These are phyloP conservation scores for Verticillium dahliae DNA, from an alignment of 2,329 filamentous ascomycete species.

Conservation along the genomic window DNA sequence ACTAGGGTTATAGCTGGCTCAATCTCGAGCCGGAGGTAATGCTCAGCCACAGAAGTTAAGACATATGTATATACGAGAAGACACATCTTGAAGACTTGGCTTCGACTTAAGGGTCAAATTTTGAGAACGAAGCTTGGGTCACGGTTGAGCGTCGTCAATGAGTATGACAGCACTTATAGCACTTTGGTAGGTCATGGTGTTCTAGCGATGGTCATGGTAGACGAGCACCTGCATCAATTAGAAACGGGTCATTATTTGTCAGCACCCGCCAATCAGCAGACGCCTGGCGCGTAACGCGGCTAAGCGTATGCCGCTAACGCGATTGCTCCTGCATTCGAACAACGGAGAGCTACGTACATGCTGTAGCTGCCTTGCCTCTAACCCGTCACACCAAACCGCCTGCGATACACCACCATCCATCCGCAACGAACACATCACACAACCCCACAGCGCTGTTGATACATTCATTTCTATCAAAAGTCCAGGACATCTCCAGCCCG, in stretches of 20 bases:
- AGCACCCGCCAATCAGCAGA: neutral
- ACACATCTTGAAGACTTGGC: too few species aligned
- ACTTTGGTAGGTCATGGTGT: too few species aligned
- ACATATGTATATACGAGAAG: too few species aligned
- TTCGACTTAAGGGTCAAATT: too few species aligned
- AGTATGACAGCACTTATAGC: too few species aligned
- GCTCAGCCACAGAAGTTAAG: too few species aligned
- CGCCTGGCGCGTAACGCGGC: neutral
- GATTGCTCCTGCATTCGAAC: neutral
- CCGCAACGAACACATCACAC: neutral
- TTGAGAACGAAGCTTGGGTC: too few species aligned
- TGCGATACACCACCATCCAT: neutral
- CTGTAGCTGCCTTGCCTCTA: neutral
- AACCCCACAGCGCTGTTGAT: neutral
- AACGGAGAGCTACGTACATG: conserved; percentile 2
- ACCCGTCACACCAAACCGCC: neutral
- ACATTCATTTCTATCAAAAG: neutral
- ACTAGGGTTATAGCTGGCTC: too few species aligned
- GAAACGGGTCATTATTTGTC: neutral
- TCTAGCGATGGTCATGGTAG: too few species aligned
- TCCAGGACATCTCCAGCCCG: conserved; percentile 10
- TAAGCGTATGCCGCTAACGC: neutral
- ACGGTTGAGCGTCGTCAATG: too few species aligned
- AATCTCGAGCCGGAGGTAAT: too few species aligned
- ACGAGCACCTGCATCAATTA: too few species aligned